phyloP scores from a whole-genome alignment of 345 rosid genomes.

The Triadica sebifera region DNA sequence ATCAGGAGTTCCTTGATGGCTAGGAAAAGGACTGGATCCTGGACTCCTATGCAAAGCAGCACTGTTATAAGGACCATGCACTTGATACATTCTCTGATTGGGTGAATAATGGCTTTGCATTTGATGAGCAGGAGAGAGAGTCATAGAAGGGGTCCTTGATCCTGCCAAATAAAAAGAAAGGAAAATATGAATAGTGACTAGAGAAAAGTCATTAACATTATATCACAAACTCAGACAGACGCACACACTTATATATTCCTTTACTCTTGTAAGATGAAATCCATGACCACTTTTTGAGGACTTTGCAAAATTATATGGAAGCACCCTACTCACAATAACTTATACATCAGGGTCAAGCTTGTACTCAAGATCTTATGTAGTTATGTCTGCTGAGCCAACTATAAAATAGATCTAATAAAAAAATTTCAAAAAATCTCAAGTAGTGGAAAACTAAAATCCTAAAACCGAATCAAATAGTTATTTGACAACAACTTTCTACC shows the following conservation, averaged over 20 bases:
- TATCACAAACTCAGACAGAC: neutral
- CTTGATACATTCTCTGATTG: constrained; percentile 39
- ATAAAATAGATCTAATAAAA: no score
- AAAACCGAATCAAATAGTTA: neutral
- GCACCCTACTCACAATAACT: neutral
- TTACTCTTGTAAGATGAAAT: neutral
- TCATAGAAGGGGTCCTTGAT: constrained; percentile 30
- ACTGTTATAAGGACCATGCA: constrained; percentile 32
- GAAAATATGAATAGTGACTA: neutral
- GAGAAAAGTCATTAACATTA: neutral
- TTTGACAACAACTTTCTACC: neutral
- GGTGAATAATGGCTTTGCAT: constrained; percentile 35
- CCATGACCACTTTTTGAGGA: neutral
- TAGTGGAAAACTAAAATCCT: neutral
- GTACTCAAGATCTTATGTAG: no score
- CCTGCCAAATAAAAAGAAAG: constrained; percentile 39
- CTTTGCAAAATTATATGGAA: neutral
- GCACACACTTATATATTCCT: neutral
- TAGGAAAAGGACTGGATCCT: constrained; percentile 39
- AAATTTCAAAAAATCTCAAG: no score
- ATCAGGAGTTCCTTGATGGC: constrained; percentile 43
- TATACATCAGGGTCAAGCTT: no score
- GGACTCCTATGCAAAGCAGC: constrained; percentile 32
- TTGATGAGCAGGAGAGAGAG: constrained; percentile 34
- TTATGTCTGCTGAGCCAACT: no score